Conservation (phyloP, 2,329 filamentous ascomycete genomes). For the Aspergillus costaricaensis region DNA sequence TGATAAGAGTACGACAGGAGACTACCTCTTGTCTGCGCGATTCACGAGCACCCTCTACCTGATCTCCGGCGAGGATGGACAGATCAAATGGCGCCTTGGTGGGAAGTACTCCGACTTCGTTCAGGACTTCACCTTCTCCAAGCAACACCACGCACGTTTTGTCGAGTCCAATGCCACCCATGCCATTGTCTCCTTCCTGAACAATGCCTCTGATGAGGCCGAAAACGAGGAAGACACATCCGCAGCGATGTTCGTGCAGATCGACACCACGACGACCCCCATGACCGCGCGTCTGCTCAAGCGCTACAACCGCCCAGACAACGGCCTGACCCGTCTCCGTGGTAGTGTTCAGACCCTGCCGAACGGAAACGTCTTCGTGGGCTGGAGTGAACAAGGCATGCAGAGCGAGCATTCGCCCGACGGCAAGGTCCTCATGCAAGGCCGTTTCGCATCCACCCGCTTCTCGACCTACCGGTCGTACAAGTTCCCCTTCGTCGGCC, state of each 20-base stretch:
- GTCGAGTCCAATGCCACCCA: constrained; percentile 32
- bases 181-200: constrained; percentile 36
- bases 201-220: constrained; percentile 38
- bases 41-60: constrained; percentile 43
- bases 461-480: constrained; percentile 46
- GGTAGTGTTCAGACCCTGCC: constrained; percentile 39
- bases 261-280: constrained; percentile 30
- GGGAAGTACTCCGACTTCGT: constrained; percentile 35
- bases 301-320: constrained; percentile 39
- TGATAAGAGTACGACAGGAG: constrained; percentile 42
- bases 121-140: constrained; percentile 39
- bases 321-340: constrained; percentile 35
- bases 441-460: constrained; percentile 34
- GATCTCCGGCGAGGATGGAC: constrained; percentile 40
- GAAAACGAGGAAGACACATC: constrained; percentile 31
- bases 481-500: constrained; percentile 41
- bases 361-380: constrained; percentile 41
- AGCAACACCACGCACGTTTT: constrained; percentile 42
- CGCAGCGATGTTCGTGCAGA: constrained; percentile 32
- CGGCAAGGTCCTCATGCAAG: constrained; percentile 41
- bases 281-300: constrained; percentile 34
- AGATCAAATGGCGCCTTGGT: constrained; percentile 44
- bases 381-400: constrained; percentile 42
- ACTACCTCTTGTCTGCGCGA: constrained; percentile 44
- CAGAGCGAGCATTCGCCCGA: constrained; percentile 38